Evolutionary conservation across 225 moss, liverwort and hornwort species (phyloP), one percentile per base, ranked within the genome.

Genomic region (Thuidium tamariscinum): DNA sequence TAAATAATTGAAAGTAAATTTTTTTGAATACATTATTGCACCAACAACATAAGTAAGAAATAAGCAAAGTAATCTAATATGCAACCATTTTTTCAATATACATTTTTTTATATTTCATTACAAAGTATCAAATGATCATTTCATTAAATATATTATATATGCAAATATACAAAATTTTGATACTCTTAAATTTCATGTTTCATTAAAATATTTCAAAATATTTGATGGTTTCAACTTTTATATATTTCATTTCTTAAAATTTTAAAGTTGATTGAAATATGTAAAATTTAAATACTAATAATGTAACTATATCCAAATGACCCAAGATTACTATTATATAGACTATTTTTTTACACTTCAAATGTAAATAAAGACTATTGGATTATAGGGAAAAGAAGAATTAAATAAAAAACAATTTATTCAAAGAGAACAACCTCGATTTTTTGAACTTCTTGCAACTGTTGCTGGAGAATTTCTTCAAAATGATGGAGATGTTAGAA

Each of bases 361-460:
- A 73, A 36, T 41, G 20, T 16, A 30, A 78, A 62, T 4, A 12
- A 66, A 34, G 2, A 14, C 0, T 16, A 8, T 57, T 55, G 51
- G 4, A 56, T 65, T 82, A 13, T 77, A 94, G 94, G 88, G 25
- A 2, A 89, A 87, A 79, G 87, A 89, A 42, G 86, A 94, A 19
- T 52, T 80, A 67, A 70, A 75, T 25, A 87, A 85, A 80, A 88
- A 25, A 34, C 88, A 84, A 77, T 64, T 75, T 19, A 80, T 87
- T 55, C 48, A 46, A 71, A 13, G 82, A 44, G 83, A 91, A 26
- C 64, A 36, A 7, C 87, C 82, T 30, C 7, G 88, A 30, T 92
- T 91, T 84, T 94, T 94, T 91, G 94, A 94, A 41, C 91, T 94
- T 87, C 91, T 94, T 77, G 94, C 94, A 30, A 94, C 91, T 27